These are phyloP conservation scores for Tulasnella sp. DNA, from an alignment of 768 basidiomycete species.

Conservation along the genomic window DNA sequence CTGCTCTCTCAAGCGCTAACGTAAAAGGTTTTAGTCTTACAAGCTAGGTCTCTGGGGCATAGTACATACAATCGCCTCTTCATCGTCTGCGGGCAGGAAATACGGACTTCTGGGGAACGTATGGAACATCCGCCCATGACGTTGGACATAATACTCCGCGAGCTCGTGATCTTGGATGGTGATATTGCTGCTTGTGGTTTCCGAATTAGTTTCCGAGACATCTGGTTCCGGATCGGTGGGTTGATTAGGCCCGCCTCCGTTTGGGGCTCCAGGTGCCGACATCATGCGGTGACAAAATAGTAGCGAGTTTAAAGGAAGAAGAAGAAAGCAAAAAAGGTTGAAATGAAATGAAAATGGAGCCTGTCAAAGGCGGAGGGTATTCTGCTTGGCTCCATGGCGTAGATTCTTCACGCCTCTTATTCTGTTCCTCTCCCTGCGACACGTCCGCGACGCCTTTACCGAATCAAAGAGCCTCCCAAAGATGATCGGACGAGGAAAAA, in stretches of 20 bases:
- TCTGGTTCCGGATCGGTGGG: neutral
- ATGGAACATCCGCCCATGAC: slow-evolving; percentile 3
- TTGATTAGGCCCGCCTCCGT: neutral
- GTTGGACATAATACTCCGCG: neutral
- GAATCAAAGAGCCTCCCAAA: neutral
- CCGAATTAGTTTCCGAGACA: neutral
- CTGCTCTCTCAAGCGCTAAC: neutral
- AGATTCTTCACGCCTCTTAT: neutral
- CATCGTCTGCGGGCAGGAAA: slow-evolving; percentile 2
- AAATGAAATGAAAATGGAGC: neutral
- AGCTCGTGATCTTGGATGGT: neutral
- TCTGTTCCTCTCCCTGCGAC: neutral
- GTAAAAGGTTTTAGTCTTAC: neutral
- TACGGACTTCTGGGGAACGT: neutral
- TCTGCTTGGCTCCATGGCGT: neutral
- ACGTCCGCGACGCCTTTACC: neutral
- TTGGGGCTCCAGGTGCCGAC: neutral
- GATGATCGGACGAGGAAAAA: neutral
- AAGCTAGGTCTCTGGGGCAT: neutral
- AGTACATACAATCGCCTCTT: neutral
- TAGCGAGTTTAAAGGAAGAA: neutral
- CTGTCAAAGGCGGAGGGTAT: neutral
- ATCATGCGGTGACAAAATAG: neutral
- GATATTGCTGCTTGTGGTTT: neutral
- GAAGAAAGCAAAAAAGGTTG: neutral